Conservation (phyloP, 2,329 filamentous ascomycete species). For the Pseudovirgaria hyperparasitica region DNA sequence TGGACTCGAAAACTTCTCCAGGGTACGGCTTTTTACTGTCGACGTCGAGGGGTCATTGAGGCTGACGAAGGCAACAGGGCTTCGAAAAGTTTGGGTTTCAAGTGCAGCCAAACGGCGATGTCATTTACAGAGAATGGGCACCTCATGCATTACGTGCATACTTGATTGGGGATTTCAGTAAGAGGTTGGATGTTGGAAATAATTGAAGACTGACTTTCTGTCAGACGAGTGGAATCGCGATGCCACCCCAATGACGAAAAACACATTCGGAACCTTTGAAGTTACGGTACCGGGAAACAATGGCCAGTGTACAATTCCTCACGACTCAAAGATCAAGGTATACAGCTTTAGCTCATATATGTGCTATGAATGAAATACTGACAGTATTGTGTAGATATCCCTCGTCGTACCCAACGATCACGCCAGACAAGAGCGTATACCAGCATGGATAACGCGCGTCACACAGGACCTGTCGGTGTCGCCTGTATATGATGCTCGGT, state of each 20-base stretch:
- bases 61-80: slow-evolving; percentile 42
- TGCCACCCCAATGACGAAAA: slow-evolving; percentile 77
- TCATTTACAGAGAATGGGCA: slow-evolving; percentile 91
- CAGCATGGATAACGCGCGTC: slow-evolving; percentile 94
- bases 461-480: slow-evolving; percentile 86
- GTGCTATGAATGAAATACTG: slow-evolving; percentile 3
- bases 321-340: slow-evolving; percentile 95
- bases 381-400: slow-evolving; percentile 49
- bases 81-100: slow-evolving; percentile 80
- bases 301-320: slow-evolving; percentile 67
- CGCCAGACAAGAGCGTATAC: slow-evolving; percentile 67
- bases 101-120: slow-evolving; percentile 67
- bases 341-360: slow-evolving; percentile 6
- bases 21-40: slow-evolving; percentile 36
- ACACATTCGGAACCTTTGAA: slow-evolving; percentile 77
- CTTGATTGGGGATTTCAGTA: slow-evolving; percentile 91
- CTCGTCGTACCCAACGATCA: slow-evolving; percentile 69
- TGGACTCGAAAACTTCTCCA: slow-evolving; percentile 82
- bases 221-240: slow-evolving; percentile 71
- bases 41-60: not conserved
- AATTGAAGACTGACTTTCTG: slow-evolving; percentile 3
- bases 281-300: slow-evolving; percentile 60
- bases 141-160: slow-evolving; percentile 76
- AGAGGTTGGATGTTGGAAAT: no score
- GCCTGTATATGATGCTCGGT: slow-evolving; percentile 84